Evolutionary conservation across 805 yeast species (phyloP).

Genomic region (Ogataea pignaliae): DNA sequence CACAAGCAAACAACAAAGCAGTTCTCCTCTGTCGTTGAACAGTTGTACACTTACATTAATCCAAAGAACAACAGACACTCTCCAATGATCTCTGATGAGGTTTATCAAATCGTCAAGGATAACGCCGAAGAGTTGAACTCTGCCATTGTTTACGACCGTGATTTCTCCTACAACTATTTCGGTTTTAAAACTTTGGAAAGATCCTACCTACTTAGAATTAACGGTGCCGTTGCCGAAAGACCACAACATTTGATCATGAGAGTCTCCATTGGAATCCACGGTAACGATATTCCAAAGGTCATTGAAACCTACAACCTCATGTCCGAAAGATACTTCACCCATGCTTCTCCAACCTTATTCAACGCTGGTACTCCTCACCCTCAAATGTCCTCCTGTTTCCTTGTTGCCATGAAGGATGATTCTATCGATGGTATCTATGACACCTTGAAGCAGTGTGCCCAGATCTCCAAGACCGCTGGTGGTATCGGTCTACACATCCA

Average conservation of each 20-base stretch:
- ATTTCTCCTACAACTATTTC: conserved; percentile 53
- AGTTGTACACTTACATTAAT: conserved; percentile 72
- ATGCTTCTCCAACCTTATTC: conserved; percentile 59
- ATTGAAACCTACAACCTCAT: conserved; percentile 54
- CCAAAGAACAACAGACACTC: conserved; percentile 66
- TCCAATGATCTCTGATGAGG: conserved; percentile 69
- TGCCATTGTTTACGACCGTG: conserved; percentile 70
- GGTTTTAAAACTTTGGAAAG: conserved; percentile 61
- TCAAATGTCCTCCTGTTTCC: conserved; percentile 60
- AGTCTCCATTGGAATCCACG: conserved; percentile 59
- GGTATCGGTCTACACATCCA: conserved; percentile 62
- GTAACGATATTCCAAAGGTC: conserved; percentile 46
- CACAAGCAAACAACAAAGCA: conserved; percentile 91
- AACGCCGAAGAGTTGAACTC: conserved; percentile 65
- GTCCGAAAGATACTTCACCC: conserved; percentile 57
- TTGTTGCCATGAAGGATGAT: conserved; percentile 60
- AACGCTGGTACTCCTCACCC: conserved; percentile 60
- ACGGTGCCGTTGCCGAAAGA: conserved; percentile 56
- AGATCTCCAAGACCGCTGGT: conserved; percentile 59
- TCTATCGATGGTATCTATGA: conserved; percentile 61
- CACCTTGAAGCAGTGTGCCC: conserved; percentile 57
- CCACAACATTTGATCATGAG: conserved; percentile 62
- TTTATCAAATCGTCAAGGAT: conserved; percentile 57
- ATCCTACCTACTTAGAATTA: conserved; percentile 49
- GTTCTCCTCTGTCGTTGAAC: conserved; percentile 72